These are phyloP conservation scores for Sugiyamaella novakii DNA, from an alignment of 1,139 yeast genomes.

Conservation along the genomic window DNA sequence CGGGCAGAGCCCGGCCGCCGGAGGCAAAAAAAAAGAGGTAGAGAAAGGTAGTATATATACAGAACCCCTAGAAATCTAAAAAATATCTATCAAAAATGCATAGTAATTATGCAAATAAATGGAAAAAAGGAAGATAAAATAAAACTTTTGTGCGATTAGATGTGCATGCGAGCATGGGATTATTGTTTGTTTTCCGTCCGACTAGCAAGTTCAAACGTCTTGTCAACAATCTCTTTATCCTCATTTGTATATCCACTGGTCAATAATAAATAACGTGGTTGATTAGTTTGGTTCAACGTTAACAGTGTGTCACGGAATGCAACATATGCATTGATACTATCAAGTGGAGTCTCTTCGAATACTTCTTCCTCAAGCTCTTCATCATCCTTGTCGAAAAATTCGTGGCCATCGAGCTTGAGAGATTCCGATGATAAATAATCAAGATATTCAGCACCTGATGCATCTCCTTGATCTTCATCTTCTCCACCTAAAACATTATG, in stretches of 20 bases:
- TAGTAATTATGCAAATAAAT: no score
- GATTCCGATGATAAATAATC: conserved; percentile 35
- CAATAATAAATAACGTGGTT: conserved; percentile 37
- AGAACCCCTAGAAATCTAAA: no score
- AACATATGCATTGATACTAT: conserved; percentile 63
- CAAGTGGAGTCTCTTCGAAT: conserved; percentile 74
- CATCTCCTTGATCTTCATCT: conserved; percentile 35
- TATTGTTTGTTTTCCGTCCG: conserved; percentile 6
- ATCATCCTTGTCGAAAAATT: conserved; percentile 33
- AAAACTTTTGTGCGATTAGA: neutral
- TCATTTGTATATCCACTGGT: conserved; percentile 37
- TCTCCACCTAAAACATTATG: conserved; percentile 48
- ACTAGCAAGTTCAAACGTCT: conserved; percentile 30
- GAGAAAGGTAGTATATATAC: neutral
- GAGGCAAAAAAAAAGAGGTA: neutral
- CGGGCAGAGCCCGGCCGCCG: neutral
- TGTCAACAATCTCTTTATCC: conserved; percentile 40
- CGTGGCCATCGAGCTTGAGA: conserved; percentile 22
- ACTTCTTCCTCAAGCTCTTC: conserved; percentile 79
- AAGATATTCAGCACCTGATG: conserved; percentile 42
- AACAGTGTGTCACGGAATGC: conserved; percentile 51
- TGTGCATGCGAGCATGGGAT: conserved; percentile 1
- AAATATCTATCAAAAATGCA: no score
- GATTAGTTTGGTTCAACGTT: conserved; percentile 40
- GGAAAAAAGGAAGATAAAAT: neutral